phyloP scores from a whole-genome alignment of 371 early-diverging fungal species.

The Apophysomyces sp. region DNA sequence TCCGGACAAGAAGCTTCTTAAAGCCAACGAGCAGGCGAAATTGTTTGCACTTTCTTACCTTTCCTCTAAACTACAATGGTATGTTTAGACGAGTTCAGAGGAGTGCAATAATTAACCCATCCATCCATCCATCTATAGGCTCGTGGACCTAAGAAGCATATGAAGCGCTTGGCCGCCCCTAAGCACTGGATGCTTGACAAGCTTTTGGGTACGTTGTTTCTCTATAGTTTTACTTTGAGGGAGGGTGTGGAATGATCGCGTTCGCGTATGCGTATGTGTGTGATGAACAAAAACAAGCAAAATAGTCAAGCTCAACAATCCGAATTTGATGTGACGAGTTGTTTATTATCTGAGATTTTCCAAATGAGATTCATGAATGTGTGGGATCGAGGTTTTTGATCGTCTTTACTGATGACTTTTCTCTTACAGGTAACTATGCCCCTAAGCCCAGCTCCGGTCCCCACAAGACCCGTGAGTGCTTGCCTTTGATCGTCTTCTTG shows the following conservation, averaged over 20 bases:
- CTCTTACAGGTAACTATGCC: constrained; percentile 68
- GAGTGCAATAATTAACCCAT: not conserved
- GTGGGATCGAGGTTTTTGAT: not conserved
- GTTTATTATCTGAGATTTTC: constrained; percentile 14
- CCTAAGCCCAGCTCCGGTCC: constrained; percentile 99
- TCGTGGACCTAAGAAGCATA: constrained; percentile 99
- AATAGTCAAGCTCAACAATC: constrained; percentile 52
- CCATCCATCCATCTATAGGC: constrained; percentile 57
- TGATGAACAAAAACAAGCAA: constrained; percentile 38
- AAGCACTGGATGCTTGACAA: constrained; percentile 99
- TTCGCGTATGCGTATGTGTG: not conserved
- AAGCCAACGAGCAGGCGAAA: too few species aligned
- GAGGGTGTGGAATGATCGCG: not conserved
- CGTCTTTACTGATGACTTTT: not conserved
- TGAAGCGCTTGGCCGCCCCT: constrained; percentile 99
- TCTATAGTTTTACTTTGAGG: not conserved
- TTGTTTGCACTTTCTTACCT: not conserved
- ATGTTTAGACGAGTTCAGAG: not conserved
- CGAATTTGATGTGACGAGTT: constrained; percentile 16
- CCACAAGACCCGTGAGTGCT: constrained; percentile 86
- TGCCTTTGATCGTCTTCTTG: constrained; percentile 85
- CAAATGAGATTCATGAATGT: not conserved
- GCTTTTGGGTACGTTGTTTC: constrained; percentile 54
- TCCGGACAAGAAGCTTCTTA: too few species aligned
- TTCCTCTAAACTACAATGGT: not conserved